These are phyloP conservation scores for Alternaria longipes DNA, from an alignment of 2,329 filamentous ascomycete species.

Conservation along the genomic window DNA sequence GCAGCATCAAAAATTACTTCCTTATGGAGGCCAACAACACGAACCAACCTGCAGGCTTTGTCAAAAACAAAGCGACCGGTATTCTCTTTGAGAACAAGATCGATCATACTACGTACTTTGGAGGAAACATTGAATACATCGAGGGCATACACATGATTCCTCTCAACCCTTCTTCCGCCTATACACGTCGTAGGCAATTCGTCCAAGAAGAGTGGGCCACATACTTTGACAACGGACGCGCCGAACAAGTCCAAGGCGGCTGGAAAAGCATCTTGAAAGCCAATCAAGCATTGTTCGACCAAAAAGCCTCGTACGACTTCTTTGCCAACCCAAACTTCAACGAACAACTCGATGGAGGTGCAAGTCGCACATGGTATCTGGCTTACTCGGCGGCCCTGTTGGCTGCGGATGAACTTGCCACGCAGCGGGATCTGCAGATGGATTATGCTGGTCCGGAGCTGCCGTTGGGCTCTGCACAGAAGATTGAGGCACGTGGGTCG, in stretches of 20 bases:
- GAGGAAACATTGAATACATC: slow-evolving; percentile 71
- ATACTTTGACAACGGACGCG: slow-evolving; percentile 77
- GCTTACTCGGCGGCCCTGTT: slow-evolving; percentile 48
- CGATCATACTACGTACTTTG: slow-evolving; percentile 92
- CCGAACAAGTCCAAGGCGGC: slow-evolving; percentile 72
- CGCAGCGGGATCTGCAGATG: slow-evolving; percentile 1
- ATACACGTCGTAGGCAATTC: slow-evolving; percentile 75
- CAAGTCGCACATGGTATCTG: slow-evolving; percentile 57
- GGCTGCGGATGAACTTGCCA: slow-evolving; percentile 2
- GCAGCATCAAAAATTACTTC: slow-evolving; percentile 83
- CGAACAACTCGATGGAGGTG: slow-evolving; percentile 80
- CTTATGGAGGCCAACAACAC: slow-evolving; percentile 77
- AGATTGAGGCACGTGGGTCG: not conserved
- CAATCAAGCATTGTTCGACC: slow-evolving; percentile 82
- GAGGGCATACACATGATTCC: slow-evolving; percentile 86
- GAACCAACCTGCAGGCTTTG: slow-evolving; percentile 78
- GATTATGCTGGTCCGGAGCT: not conserved
- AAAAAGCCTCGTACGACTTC: slow-evolving; percentile 74
- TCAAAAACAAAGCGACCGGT: slow-evolving; percentile 78
- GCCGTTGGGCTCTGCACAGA: not conserved
- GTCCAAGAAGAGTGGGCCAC: slow-evolving; percentile 73
- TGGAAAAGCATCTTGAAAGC: slow-evolving; percentile 89
- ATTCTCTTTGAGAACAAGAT: slow-evolving; percentile 95
- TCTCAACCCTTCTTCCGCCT: slow-evolving; percentile 73
- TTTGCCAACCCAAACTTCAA: slow-evolving; percentile 76